Evolutionary conservation across 345 rosid genomes (phyloP), one percentile per base, ranked within the genome.

Genomic region (Eucalyptus virginea): DNA sequence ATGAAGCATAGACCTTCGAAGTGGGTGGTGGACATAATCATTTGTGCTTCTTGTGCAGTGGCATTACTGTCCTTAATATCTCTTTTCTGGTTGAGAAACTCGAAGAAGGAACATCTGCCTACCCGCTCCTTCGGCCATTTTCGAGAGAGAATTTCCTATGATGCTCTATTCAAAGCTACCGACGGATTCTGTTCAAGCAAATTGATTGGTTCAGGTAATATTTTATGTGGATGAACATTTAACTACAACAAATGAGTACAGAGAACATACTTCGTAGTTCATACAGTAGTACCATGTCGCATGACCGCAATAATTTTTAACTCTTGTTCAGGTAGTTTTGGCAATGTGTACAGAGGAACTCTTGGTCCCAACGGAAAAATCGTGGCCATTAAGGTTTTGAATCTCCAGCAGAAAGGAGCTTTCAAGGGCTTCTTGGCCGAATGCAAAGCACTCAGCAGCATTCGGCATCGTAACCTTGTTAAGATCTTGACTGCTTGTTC

Each of bases 171-270:
- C 12, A 83, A 87, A 86, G 91, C 92, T 30, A 92, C 93, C 6
- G 77, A 60, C 9, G 90, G 91, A 52, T 91, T 92, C 90, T 87
- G 90, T 62, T 24, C 58, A 52, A 52, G 26, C 6, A 58, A 89
- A 48, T 67, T 88, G 62, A 89, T 91, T 21, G 93, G 93, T 69
- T 87, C 52, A 19, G 93, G 93, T n/a, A 86, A 21, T 11, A 11
- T 52, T 81, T 37, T n/a, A 83, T 49, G 45, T 44, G 0, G 83
- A 56, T 24, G 62, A 56, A 56, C 28, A 56, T 56, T 23, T 56
- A 56, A 56, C 28, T 24, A 23, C 62, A 56, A 9, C 62, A 56
- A 56, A 56, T 24, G 62, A 56, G 62, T 23, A 56, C 28, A 56
- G 11, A 21, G 30, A 56, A 23, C 30, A 24, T 30, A 24, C 28